Evolutionary conservation across 2,329 filamentous ascomycete genomes (phyloP).

Genomic region (Fusarium sarcochroum): DNA sequence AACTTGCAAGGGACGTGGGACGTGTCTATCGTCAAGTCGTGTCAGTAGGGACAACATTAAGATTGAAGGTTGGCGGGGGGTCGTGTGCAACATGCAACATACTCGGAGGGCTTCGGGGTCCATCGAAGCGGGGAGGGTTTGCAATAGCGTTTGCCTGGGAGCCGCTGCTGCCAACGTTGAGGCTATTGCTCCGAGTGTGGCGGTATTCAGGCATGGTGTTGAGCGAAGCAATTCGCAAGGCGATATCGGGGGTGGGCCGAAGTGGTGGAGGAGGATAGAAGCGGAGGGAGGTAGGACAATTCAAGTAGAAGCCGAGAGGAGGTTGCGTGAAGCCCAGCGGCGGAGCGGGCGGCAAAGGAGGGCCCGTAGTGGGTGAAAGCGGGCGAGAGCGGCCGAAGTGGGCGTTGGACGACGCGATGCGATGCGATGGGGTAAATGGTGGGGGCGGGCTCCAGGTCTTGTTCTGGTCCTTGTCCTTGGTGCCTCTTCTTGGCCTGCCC

Average conservation of each 20-base stretch:
- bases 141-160: constrained; percentile 51
- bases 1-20: constrained; percentile 99
- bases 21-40: constrained; percentile 74
- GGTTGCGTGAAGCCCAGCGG: constrained; percentile 46
- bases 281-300: constrained; percentile 28
- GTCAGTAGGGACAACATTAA: constrained; percentile 42
- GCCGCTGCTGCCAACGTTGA: constrained; percentile 62
- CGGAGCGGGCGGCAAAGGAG: constrained; percentile 49
- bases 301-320: constrained; percentile 31
- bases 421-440: constrained; percentile 34
- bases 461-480: constrained; percentile 9
- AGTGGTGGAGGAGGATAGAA: constrained; percentile 35
- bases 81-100: constrained; percentile 51
- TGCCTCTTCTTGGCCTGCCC: constrained; percentile 6
- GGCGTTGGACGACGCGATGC: constrained; percentile 41
- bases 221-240: constrained; percentile 41
- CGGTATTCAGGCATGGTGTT: constrained; percentile 65
- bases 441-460: constrained; percentile 18
- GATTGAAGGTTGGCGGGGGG: constrained; percentile 39
- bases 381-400: constrained; percentile 45
- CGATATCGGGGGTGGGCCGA: constrained; percentile 36
- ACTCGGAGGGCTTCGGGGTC: constrained; percentile 75
- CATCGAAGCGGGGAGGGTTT: constrained; percentile 64
- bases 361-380: constrained; percentile 45
- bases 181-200: constrained; percentile 70